Evolutionary conservation across 306 rosid species (phyloP).

Genomic region (Vachellia pachyceras): DNA sequence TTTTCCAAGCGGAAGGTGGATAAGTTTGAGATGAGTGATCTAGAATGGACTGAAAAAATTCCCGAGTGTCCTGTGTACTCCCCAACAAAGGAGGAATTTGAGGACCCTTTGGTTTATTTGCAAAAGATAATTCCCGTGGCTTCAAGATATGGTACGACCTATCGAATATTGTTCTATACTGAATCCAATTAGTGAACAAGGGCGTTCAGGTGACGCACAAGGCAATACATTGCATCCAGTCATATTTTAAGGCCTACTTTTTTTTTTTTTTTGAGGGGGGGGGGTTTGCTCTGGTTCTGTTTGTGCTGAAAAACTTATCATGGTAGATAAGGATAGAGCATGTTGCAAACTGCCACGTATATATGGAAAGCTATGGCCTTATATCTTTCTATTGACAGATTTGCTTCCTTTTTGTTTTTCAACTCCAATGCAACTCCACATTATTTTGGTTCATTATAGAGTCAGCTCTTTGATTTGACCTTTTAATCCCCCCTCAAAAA

Average conservation of each 20-base stretch:
- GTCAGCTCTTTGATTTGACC: neutral
- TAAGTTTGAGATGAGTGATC: constrained; percentile 67
- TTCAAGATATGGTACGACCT: constrained; percentile 58
- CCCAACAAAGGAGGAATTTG: constrained; percentile 78
- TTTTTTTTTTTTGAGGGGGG: neutral
- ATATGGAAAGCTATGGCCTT: neutral
- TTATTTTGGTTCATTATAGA: neutral
- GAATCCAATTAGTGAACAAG: neutral
- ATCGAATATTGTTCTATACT: constrained; percentile 1
- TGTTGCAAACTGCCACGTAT: neutral
- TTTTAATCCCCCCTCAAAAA: too few relatives aligned
- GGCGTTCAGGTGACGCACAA: neutral
- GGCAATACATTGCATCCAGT: neutral
- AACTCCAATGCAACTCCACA: too few relatives aligned
- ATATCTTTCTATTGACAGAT: too few relatives aligned
- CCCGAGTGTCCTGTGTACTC: constrained; percentile 71
- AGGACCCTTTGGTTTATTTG: constrained; percentile 71
- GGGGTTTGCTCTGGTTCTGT: neutral
- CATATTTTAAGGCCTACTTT: neutral
- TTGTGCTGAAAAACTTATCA: neutral
- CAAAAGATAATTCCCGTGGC: constrained; percentile 76
- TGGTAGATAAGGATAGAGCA: neutral
- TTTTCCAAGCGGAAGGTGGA: constrained; percentile 64
- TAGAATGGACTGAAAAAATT: constrained; percentile 71
- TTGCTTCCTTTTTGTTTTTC: too few relatives aligned